phyloP scores from a whole-genome alignment of 2,329 filamentous ascomycete species.

The Trichophyton schoenleinii region DNA sequence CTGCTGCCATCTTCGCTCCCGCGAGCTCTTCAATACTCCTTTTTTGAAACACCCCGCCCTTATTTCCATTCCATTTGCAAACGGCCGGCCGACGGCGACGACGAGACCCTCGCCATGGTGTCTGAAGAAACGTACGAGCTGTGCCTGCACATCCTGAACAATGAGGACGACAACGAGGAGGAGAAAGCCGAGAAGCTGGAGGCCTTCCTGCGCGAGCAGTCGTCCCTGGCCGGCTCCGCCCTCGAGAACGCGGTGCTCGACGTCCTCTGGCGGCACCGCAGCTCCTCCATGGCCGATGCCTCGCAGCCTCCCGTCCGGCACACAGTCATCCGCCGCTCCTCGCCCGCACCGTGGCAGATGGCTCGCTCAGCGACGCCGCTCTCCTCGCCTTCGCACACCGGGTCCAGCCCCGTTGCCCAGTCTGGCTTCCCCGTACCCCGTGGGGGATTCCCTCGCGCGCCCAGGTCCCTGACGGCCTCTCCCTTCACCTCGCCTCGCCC shows the following conservation, averaged over 20 bases:
- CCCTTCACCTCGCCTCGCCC: constrained; percentile 90
- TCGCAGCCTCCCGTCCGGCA: constrained; percentile 79
- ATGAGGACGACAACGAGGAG: constrained; percentile 74
- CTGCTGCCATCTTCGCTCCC: no score
- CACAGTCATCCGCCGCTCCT: constrained; percentile 77
- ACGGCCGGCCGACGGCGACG: no score
- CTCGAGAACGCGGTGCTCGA: constrained; percentile 87
- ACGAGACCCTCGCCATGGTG: constrained; percentile 49
- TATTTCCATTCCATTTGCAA: neutral
- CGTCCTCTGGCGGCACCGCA: constrained; percentile 58
- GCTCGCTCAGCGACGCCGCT: constrained; percentile 63
- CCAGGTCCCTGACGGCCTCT: constrained; percentile 63
- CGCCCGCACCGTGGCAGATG: constrained; percentile 84
- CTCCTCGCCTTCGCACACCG: constrained; percentile 64
- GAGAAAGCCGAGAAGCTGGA: constrained; percentile 89
- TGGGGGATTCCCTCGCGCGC: constrained; percentile 62
- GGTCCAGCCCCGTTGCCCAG: constrained; percentile 69
- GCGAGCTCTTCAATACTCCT: no score
- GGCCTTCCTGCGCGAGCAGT: constrained; percentile 68
- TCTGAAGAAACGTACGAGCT: constrained; percentile 87
- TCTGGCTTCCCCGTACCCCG: constrained; percentile 64
- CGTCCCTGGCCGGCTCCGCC: constrained; percentile 58
- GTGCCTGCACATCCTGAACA: constrained; percentile 76
- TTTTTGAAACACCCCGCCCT: neutral
- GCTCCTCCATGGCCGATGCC: constrained; percentile 40